Evolutionary conservation across 2,329 filamentous ascomycete genomes (phyloP).

Genomic region (Ophiostoma piceae): DNA sequence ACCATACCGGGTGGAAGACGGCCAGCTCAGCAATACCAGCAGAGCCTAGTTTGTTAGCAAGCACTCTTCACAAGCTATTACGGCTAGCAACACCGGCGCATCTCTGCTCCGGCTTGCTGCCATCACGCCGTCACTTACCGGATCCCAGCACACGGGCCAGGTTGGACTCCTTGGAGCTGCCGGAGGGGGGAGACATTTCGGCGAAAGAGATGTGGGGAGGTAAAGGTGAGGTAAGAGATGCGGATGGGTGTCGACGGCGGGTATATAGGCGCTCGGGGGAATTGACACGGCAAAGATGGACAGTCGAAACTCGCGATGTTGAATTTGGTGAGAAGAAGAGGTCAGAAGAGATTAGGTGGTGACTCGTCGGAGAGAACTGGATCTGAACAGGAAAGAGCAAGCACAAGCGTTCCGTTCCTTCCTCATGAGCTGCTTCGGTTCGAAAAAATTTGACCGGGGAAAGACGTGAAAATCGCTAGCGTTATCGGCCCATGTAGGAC

Average conservation of each 20-base stretch:
- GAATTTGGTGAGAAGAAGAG: not conserved
- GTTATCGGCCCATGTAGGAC: conserved; percentile 21
- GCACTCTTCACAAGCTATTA: not conserved
- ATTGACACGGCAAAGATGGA: not conserved
- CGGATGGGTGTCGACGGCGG: conserved; percentile 11
- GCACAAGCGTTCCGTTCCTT: conserved; percentile 9
- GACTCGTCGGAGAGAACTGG: conserved; percentile 3
- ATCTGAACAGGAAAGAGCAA: not conserved
- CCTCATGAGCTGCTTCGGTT: conserved; percentile 16
- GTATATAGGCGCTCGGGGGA: not conserved
- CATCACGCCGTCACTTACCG: conserved; percentile 49
- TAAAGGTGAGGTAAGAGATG: not conserved
- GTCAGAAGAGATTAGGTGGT: not conserved
- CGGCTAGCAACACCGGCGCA: not conserved
- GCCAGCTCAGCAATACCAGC: conserved; percentile 90
- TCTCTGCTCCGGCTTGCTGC: not conserved
- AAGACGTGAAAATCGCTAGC: conserved; percentile 21
- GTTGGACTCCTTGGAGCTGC: conserved; percentile 75
- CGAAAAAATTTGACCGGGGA: conserved; percentile 22
- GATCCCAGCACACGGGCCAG: conserved; percentile 84
- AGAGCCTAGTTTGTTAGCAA: conserved; percentile 54
- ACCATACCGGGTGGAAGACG: conserved; percentile 79
- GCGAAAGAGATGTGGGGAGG: not conserved
- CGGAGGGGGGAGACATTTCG: conserved; percentile 56
- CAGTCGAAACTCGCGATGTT: not conserved